A percentile compares a stretch with the other conserved stretches of the same genome.
These are phyloP conservation scores for Phyllosticta ampelicida DNA, from an alignment of 2,329 filamentous ascomycete species.

Conservation along the genomic window DNA sequence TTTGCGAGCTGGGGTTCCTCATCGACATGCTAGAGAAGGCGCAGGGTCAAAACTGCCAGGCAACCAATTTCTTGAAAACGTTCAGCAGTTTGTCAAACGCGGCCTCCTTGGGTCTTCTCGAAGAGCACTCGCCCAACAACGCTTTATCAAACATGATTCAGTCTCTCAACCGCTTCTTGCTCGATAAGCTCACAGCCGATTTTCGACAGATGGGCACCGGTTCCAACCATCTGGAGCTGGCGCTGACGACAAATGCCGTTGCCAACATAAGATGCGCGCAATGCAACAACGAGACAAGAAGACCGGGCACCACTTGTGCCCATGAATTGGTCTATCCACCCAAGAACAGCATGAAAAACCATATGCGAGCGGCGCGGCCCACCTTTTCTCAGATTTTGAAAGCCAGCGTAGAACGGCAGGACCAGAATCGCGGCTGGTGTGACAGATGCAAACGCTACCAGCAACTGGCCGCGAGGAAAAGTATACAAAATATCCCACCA, in stretches of 20 bases:
- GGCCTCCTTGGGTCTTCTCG: conserved; percentile 65
- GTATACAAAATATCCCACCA: conserved; percentile 67
- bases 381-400: conserved; percentile 88
- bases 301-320: conserved; percentile 67
- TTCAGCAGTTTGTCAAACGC: conserved; percentile 74
- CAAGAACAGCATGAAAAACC: conserved; percentile 44
- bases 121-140: conserved; percentile 66
- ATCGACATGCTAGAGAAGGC: conserved; percentile 99
- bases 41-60: conserved; percentile 85
- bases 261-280: conserved; percentile 73
- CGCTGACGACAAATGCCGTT: conserved; percentile 59
- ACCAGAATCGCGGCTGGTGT: conserved; percentile 87
- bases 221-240: conserved; percentile 55
- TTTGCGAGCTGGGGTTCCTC: conserved; percentile 90
- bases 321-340: conserved; percentile 78
- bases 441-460: conserved; percentile 84
- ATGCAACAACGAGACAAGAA: conserved; percentile 76
- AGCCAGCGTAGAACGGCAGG: conserved; percentile 79
- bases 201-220: conserved; percentile 55
- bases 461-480: conserved; percentile 73
- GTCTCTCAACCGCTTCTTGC: conserved; percentile 70
- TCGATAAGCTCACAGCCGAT: conserved; percentile 71
- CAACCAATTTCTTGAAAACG: conserved; percentile 85
- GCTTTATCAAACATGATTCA: conserved; percentile 76
- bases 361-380: conserved; percentile 42